phyloP scores from a whole-genome alignment of 2,329 filamentous ascomycete species.

The Aspergillus unguis region DNA sequence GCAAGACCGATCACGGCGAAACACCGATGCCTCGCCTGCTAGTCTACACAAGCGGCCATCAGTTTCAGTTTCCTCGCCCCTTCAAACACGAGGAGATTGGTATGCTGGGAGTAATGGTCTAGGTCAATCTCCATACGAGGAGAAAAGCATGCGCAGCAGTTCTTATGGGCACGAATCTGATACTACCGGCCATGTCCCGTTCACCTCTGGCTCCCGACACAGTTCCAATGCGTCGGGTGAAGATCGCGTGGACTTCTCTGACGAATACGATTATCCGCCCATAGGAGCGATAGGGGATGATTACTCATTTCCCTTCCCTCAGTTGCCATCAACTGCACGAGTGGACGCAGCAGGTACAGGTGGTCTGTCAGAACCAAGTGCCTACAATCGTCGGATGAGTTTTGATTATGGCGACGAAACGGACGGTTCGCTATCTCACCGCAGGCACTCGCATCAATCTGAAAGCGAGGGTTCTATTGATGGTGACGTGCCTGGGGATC shows the following conservation, averaged over 20 bases:
- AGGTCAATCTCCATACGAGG: slow-evolving; percentile 59
- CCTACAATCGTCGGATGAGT: slow-evolving; percentile 65
- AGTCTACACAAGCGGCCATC: slow-evolving; percentile 42
- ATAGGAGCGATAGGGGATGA: slow-evolving; percentile 49
- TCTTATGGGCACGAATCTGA: slow-evolving; percentile 19
- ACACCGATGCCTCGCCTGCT: slow-evolving; percentile 52
- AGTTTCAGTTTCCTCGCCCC: slow-evolving; percentile 26
- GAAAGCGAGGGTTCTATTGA: slow-evolving; percentile 63
- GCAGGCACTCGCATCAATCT: slow-evolving; percentile 45
- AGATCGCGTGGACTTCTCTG: slow-evolving; percentile 26
- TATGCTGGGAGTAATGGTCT: slow-evolving; percentile 69
- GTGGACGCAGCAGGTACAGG: slow-evolving; percentile 91
- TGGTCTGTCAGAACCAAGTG: slow-evolving; percentile 72
- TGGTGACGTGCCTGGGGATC: slow-evolving; percentile 78
- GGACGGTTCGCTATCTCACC: slow-evolving; percentile 61
- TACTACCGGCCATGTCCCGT: slow-evolving; percentile 13
- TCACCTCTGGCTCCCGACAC: slow-evolving; percentile 27
- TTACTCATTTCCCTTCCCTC: slow-evolving; percentile 56
- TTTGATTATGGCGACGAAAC: slow-evolving; percentile 90
- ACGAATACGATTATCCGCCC: slow-evolving; percentile 36
- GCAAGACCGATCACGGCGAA: slow-evolving; percentile 56
- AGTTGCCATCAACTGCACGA: slow-evolving; percentile 59
- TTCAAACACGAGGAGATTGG: slow-evolving; percentile 63
- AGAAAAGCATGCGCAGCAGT: slow-evolving; percentile 31
- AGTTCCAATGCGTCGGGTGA: slow-evolving; percentile 26